Base-by-base conservation (phyloP, 2,329 filamentous ascomycete genomes). In the Ceratocystis lukuohia region DNA sequence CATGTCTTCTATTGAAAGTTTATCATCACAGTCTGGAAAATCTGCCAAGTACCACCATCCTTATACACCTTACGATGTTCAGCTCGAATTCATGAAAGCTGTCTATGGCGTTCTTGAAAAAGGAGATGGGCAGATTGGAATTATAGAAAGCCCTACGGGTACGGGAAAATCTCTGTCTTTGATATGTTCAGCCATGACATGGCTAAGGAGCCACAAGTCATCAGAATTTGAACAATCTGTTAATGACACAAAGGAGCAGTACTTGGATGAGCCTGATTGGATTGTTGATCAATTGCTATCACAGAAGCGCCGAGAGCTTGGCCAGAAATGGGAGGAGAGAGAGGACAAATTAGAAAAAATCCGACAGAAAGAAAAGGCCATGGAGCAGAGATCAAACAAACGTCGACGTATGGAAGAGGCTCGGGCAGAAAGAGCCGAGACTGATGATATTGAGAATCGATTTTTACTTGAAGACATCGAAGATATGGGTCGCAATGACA, bases 81-180 rank as follows among this genome's bases (percentile, higher is more conserved):
- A 96, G 72, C 80, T 87, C 57, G 80, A 93, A 70, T 95, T 96
- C 73, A 96, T 96, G 92, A 85, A 81, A 70, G 83, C 88, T 0
- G 81, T 94, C 4, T 96, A 96, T 73, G 77, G 84, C 62, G 89
- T 91, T 68, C 82, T 96, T 30, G 86, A 95, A 70, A 72, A 72
- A 28, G 82, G 83, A 3, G 75, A 88, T 53, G 87, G 89, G 7
- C 89, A 92, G 72, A 80, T 96, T 61, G 92, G 89, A 37, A 91
- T 96, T 56, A 86, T 96, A 59, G 92, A 96, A 73, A 96, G 90
- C 59, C 92, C 92, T n/a, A 96, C 92, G 53, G 92, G 92, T 74
- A 88, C 84, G 69, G 92, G 92, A 57, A 96, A 96, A 81, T 96
- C 92, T 1, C 76, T 96, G 57, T 96, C 92, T 70, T 80, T 96